Evolutionary conservation across 2,329 filamentous ascomycete species (phyloP), one percentile per base, ranked within the genome.

Genomic region (Lachnellula subtilissima): DNA sequence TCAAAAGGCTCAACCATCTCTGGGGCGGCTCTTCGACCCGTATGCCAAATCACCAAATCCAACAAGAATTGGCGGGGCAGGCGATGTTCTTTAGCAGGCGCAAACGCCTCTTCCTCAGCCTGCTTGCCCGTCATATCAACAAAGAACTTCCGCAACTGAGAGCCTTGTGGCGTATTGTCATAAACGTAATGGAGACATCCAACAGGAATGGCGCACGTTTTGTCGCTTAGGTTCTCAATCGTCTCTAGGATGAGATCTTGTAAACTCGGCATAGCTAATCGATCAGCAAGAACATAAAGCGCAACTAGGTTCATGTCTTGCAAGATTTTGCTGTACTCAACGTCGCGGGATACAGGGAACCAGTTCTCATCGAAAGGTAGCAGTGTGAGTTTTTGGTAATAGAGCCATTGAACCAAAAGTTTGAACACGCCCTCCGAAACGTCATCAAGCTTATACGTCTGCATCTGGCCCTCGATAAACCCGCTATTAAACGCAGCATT

Each of bases 231-330:
- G 32, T 9, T 9, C n/a, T 35, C 25, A 3, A 60, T 48, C 6
- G n/a, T 19, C 12, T 54, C 48, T 3, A 54, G 17, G 22, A 48
- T 19, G 15, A 28, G 8, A 32, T 59, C 57, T 39, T 59, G 57
- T 1, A 56, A 50, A 5, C 5, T 11, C 14, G 59, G 59, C 9
- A 61, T 50, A 2, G 36, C 25, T 2, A 59, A 36, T 6, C 52
- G 53, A n/a, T 59, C 52, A 12, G 57, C 54, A 1, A 61, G 49
- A 12, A 57, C 37, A 52, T 54, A 61, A 5, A 61, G 51, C 15
- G 43, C 22, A 1, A 52, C 49, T 1, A 59, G 28, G 5, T 35
- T 12, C 8, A 5, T 12, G 36, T 11, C 36, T 39, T 39, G 36
- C 36, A 14, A 3, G 4, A 4, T 37, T 37, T 37, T 37, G 36